These are phyloP conservation scores for Microcos paniculata DNA, from an alignment of 345 rosid species.

Conservation along the genomic window DNA sequence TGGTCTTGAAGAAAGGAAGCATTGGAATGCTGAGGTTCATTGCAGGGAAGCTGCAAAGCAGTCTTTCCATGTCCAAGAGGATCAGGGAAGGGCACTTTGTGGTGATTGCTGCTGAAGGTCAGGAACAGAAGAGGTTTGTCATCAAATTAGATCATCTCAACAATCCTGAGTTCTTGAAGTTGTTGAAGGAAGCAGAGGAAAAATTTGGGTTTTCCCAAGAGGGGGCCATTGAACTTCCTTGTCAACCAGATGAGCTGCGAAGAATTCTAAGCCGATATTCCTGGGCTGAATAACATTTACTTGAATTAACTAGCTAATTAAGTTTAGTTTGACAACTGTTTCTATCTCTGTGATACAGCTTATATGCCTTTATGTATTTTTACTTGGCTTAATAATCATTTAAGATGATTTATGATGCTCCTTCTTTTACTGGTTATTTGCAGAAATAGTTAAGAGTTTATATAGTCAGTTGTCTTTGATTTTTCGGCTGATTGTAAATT, in stretches of 20 bases:
- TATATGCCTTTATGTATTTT: not conserved
- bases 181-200: conserved; percentile 37
- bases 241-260: conserved; percentile 32
- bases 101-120: conserved; percentile 38
- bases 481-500: not conserved
- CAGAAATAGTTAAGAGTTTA: not conserved
- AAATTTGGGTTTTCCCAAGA: conserved; percentile 33
- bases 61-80: conserved; percentile 25
- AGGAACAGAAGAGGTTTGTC: conserved; percentile 29
- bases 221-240: conserved; percentile 34
- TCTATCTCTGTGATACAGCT: not conserved
- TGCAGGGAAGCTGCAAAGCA: conserved; percentile 24
- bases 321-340: not conserved
- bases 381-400: not conserved
- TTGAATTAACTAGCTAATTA: not conserved
- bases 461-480: not conserved
- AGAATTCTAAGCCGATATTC: conserved; percentile 4
- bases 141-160: conserved; percentile 27
- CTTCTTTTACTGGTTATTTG: not conserved
- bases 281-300: not conserved
- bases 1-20: conserved; percentile 17
- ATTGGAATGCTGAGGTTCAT: conserved; percentile 18
- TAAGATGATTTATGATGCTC: not conserved
- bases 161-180: conserved; percentile 33
- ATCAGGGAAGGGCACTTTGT: conserved; percentile 47